A percentile compares a stretch with the other conserved stretches of the same genome.
Evolutionary conservation across 2,329 filamentous ascomycete genomes (phyloP).

Genomic region (Colletotrichum melonis): DNA sequence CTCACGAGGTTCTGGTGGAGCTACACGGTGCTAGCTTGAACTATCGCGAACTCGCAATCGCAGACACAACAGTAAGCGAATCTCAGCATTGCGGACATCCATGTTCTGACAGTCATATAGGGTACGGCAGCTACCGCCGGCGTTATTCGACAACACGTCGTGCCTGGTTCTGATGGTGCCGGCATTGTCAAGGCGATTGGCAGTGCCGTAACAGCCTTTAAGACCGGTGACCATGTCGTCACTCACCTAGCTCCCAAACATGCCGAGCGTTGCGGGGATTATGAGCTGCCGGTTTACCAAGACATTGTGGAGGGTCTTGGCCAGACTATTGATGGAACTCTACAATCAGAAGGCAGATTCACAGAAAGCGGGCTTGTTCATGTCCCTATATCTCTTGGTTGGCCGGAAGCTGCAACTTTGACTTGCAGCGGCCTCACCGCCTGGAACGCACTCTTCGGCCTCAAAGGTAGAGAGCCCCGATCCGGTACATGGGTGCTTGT

Average conservation of each 20-base stretch:
- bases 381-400: slow-evolving; percentile 57
- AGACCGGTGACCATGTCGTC: slow-evolving; percentile 67
- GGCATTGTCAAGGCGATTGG: slow-evolving; percentile 63
- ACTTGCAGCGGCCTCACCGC: slow-evolving; percentile 63
- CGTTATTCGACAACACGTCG: slow-evolving; percentile 39
- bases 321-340: slow-evolving; percentile 61
- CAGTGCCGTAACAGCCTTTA: slow-evolving; percentile 55
- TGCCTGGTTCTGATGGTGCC: slow-evolving; percentile 53
- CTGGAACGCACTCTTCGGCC: slow-evolving; percentile 63
- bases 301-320: slow-evolving; percentile 37
- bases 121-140: slow-evolving; percentile 38
- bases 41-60: slow-evolving; percentile 60
- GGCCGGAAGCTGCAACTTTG: slow-evolving; percentile 53
- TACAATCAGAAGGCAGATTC: slow-evolving; percentile 69
- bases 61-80: slow-evolving; percentile 40
- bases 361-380: slow-evolving; percentile 66
- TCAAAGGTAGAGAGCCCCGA: slow-evolving; percentile 53
- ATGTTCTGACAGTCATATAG: slow-evolving; percentile 26
- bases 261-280: slow-evolving; percentile 30
- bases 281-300: background rate
- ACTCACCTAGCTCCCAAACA: slow-evolving; percentile 53
- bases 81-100: too few relatives aligned
- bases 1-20: slow-evolving; percentile 71
- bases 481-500: slow-evolving; percentile 47
- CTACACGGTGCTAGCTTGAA: slow-evolving; percentile 61